Evolutionary conservation across 2,329 filamentous ascomycete genomes (phyloP).

Genomic region (Samsoniella hepiali): DNA sequence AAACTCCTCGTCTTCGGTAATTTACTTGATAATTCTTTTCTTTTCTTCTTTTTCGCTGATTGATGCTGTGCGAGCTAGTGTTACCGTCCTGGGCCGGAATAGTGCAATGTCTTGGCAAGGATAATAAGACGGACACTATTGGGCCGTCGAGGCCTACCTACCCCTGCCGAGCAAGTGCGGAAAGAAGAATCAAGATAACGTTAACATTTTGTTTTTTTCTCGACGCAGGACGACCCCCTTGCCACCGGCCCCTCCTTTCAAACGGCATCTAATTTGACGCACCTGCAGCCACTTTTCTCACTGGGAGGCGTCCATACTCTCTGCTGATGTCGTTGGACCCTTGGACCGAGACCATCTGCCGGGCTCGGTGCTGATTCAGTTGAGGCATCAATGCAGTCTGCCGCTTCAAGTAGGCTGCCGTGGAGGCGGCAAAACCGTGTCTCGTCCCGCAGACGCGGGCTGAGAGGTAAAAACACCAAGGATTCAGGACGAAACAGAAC

Average conservation of each 20-base stretch:
- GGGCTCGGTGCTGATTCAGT: too few relatives aligned
- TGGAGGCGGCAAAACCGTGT: too few relatives aligned
- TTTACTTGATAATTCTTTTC: neutral
- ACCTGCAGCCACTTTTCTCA: neutral
- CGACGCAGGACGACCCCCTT: neutral
- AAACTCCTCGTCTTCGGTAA: neutral
- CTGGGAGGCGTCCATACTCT: neutral
- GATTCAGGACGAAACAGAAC: too few relatives aligned
- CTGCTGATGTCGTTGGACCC: neutral
- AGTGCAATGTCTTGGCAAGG: neutral
- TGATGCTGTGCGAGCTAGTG: neutral
- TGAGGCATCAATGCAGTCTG: neutral
- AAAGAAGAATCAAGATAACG: neutral
- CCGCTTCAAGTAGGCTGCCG: too few relatives aligned
- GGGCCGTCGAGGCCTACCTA: neutral
- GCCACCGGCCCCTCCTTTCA: neutral
- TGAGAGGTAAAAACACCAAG: too few relatives aligned
- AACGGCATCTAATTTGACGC: neutral
- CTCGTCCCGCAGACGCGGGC: too few relatives aligned
- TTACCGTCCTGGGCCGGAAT: neutral
- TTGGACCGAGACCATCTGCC: neutral
- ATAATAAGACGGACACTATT: slow-evolving; percentile 6
- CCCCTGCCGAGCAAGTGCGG: too few relatives aligned
- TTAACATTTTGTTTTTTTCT: neutral
- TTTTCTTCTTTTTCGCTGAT: neutral